Conservation (phyloP, 2,329 filamentous ascomycete species). For the Xylariaceae sp. region DNA sequence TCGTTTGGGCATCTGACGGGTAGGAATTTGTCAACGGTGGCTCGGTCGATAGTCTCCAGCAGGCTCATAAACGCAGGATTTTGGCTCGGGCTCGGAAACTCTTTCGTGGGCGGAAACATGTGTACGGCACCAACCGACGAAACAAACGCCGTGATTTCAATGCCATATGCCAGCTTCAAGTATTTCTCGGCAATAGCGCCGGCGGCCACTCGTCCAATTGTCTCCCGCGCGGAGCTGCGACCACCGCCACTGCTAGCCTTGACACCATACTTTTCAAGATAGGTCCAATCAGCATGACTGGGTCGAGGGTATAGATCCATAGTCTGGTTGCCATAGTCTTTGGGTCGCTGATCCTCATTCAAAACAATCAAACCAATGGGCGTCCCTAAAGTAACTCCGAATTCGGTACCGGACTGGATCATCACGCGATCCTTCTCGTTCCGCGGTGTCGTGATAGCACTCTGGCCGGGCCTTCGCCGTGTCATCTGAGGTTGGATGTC, state of each 20-base stretch:
- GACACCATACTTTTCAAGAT: constrained; percentile 93
- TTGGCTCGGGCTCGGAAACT: constrained; percentile 34
- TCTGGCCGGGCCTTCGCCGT: constrained; percentile 82
- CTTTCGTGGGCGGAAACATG: constrained; percentile 8
- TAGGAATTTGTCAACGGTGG: constrained; percentile 74
- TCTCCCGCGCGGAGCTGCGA: constrained; percentile 54
- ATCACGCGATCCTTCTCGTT: constrained; percentile 88
- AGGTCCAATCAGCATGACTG: constrained; percentile 93
- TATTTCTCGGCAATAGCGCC: constrained; percentile 12
- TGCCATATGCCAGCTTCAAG: constrained; percentile 9
- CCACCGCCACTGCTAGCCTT: constrained; percentile 89
- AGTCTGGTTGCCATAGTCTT: constrained; percentile 83
- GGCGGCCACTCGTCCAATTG: constrained; percentile 13
- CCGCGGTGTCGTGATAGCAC: constrained; percentile 81
- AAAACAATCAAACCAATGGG: constrained; percentile 82
- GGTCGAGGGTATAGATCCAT: constrained; percentile 91
- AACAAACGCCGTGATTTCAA: constrained; percentile 12
- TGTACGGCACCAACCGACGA: constrained; percentile 11
- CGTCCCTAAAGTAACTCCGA: constrained; percentile 82
- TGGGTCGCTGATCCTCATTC: constrained; percentile 89
- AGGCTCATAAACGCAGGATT: constrained; percentile 71
- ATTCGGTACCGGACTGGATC: constrained; percentile 90
- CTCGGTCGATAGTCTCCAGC: constrained; percentile 64
- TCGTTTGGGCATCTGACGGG: constrained; percentile 81
- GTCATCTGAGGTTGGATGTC: constrained; percentile 96